Percentiles rank a stretch among this genome's conserved stretches.
phyloP scores from a whole-genome alignment of 192 early-diverging fungal genomes.

The Allomyces macrogynus region DNA sequence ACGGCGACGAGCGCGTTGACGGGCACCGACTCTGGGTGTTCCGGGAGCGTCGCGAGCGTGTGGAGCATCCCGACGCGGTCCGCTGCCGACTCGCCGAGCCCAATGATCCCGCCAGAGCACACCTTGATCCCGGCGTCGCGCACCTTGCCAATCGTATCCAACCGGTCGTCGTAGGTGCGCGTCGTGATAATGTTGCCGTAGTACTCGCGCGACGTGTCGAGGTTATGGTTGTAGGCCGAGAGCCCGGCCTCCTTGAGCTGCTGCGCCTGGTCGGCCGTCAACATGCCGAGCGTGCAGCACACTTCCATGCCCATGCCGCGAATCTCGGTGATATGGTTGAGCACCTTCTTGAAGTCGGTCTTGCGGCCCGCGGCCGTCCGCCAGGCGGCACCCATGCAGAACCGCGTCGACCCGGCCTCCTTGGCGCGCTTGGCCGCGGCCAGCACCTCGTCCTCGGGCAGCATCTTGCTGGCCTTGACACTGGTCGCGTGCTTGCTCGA shows the following conservation, averaged over 20 bases:
- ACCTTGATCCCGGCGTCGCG: conserved; percentile 58
- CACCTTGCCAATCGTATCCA: conserved; percentile 49
- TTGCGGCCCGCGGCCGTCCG: conserved; percentile 57
- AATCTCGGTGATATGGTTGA: conserved; percentile 52
- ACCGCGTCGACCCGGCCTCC: conserved; percentile 55
- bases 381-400: conserved; percentile 81
- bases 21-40: conserved; percentile 61
- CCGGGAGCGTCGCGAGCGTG: conserved; percentile 43
- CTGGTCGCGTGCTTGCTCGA: conserved; percentile 49
- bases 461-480: conserved; percentile 47
- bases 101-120: conserved; percentile 71
- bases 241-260: conserved; percentile 61
- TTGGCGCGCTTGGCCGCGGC: conserved; percentile 49
- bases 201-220: conserved; percentile 13
- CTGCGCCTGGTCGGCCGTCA: conserved; percentile 47
- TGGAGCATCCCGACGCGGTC: conserved; percentile 58
- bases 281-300: conserved; percentile 68
- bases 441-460: conserved; percentile 46
- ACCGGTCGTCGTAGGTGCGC: conserved; percentile 54
- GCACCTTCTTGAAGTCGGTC: conserved; percentile 60
- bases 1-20: conserved; percentile 65
- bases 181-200: conserved; percentile 49
- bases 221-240: conserved; percentile 73
- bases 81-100: conserved; percentile 45
- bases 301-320: conserved; percentile 71